These are phyloP conservation scores for Trypanosoma avium DNA, from an alignment of 208 protist species.

Conservation along the genomic window DNA sequence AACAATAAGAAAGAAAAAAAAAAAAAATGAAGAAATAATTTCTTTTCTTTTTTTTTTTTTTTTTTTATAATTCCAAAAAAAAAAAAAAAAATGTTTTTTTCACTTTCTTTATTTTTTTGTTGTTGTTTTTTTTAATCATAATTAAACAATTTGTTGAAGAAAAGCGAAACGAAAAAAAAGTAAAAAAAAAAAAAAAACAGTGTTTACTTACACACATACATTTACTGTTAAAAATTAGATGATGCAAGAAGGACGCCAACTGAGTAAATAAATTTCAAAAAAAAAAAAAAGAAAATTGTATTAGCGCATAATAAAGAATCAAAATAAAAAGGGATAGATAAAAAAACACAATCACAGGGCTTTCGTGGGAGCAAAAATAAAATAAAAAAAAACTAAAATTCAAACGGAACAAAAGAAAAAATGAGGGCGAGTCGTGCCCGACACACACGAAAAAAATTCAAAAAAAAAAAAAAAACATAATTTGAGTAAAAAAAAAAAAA, in stretches of 20 bases:
- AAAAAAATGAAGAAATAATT: too few relatives aligned
- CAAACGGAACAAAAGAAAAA: not conserved
- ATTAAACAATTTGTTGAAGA: not conserved
- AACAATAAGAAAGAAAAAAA: not conserved
- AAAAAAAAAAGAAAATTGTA: too few relatives aligned
- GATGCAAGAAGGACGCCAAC: not conserved
- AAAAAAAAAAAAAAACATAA: not conserved
- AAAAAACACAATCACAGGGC: not conserved
- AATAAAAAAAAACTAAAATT: too few relatives aligned
- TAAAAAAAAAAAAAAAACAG: constrained; percentile 4
- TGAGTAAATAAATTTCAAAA: too few relatives aligned
- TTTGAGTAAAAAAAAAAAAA: not conserved
- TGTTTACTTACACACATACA: not conserved
- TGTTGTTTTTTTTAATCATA: constrained; percentile 2
- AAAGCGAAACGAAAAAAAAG: not conserved
- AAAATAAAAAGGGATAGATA: not conserved
- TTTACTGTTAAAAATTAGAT: not conserved
- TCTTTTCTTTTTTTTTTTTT: not conserved
- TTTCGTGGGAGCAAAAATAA: not conserved
- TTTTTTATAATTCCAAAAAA: not conserved
- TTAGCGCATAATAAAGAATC: too few relatives aligned
- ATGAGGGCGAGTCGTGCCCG: not conserved
- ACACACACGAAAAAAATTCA: too few relatives aligned
- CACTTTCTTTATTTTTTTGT: constrained; percentile 1
- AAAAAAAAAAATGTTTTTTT: constrained; percentile 10